phyloP scores from a whole-genome alignment of 2,329 filamentous ascomycete species.

The Trichophyton schoenleinii region DNA sequence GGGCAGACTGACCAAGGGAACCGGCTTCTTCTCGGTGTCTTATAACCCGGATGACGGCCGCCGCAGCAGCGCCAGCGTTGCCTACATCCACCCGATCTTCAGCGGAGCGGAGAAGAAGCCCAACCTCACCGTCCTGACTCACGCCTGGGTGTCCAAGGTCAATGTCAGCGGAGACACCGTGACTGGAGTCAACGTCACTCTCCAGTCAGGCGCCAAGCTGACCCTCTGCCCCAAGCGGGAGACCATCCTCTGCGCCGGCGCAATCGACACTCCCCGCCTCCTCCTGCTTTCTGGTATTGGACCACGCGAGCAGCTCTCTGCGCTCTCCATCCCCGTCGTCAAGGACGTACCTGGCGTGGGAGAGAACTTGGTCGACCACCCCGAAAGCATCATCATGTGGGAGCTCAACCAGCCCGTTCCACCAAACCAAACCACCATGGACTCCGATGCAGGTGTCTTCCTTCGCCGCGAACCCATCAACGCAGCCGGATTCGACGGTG shows the following conservation, averaged over 20 bases:
- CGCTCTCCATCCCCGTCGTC: slow-evolving; percentile 19
- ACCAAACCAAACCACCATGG: slow-evolving; percentile 74
- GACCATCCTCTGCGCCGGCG: slow-evolving; percentile 39
- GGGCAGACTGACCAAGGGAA: slow-evolving; percentile 60
- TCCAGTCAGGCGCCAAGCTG: slow-evolving; percentile 45
- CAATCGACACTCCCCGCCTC: slow-evolving; percentile 43
- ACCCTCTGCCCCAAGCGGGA: slow-evolving; percentile 39
- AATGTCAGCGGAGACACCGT: slow-evolving; percentile 59
- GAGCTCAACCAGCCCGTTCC: slow-evolving; percentile 70
- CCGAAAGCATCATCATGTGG: slow-evolving; percentile 57
- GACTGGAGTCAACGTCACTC: slow-evolving; percentile 57
- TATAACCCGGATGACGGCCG: slow-evolving; percentile 83
- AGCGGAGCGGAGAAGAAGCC: slow-evolving; percentile 68
- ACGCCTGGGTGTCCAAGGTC: slow-evolving; percentile 75
- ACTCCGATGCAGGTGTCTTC: slow-evolving; percentile 82
- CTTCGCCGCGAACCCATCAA: slow-evolving; percentile 63
- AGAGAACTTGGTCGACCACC: slow-evolving; percentile 44
- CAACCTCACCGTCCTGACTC: slow-evolving; percentile 75
- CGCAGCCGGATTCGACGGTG: slow-evolving; percentile 56
- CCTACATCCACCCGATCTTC: slow-evolving; percentile 85
- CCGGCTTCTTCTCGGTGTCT: slow-evolving; percentile 81
- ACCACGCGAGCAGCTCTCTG: slow-evolving; percentile 19
- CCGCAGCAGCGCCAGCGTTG: slow-evolving; percentile 74
- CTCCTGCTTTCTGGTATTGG: slow-evolving; percentile 42
- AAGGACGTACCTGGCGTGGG: slow-evolving; percentile 25